Evolutionary conservation across 371 early-diverging fungal genomes (phyloP).

Genomic region (Furculomyces boomerangus): DNA sequence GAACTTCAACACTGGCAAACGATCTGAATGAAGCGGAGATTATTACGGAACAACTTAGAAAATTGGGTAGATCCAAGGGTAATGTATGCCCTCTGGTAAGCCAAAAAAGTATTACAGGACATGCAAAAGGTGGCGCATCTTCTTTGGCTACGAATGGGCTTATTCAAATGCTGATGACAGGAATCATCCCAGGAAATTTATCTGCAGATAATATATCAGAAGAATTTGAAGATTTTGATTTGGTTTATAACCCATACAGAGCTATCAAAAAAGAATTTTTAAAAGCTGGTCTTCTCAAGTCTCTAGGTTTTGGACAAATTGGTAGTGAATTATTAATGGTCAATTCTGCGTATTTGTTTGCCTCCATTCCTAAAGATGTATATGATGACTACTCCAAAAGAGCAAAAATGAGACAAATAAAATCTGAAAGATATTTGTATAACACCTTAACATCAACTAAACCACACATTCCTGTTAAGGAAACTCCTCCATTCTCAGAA

Average conservation of each 20-base stretch:
- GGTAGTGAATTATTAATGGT: slow-evolving; percentile 82
- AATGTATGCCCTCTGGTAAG: slow-evolving; percentile 66
- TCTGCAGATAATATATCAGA: slow-evolving; percentile 83
- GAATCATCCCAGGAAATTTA: slow-evolving; percentile 87
- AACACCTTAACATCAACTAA: slow-evolving; percentile 66
- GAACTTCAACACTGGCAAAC: slow-evolving; percentile 83
- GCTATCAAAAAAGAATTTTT: slow-evolving; percentile 71
- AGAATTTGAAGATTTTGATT: slow-evolving; percentile 50
- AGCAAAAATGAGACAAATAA: slow-evolving; percentile 46
- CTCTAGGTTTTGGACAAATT: slow-evolving; percentile 91
- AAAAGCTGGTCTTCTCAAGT: slow-evolving; percentile 84
- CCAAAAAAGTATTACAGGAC: slow-evolving; percentile 91
- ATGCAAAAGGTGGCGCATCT: slow-evolving; percentile 93
- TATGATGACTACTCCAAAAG: slow-evolving; percentile 49
- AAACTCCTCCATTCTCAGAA: slow-evolving; percentile 64
- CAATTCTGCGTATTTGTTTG: slow-evolving; percentile 79
- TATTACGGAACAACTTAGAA: slow-evolving; percentile 64
- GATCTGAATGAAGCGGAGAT: slow-evolving; percentile 88
- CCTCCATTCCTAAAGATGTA: slow-evolving; percentile 44
- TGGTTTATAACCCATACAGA: slow-evolving; percentile 65
- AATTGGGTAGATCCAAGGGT: slow-evolving; percentile 74
- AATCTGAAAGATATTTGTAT: slow-evolving; percentile 79
- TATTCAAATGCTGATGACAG: slow-evolving; percentile 67
- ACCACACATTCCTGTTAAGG: slow-evolving; percentile 73
- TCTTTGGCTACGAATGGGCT: slow-evolving; percentile 94